Conservation (phyloP, 176 grass and related monocot species). For the bread wheat (Triticum aestivum) region IWGSC_CS_RefSeq_v2.1 NC_057803.1:71228142-71228641, state of each 20-base stretch:
- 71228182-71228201: slow-evolving; percentile 49
- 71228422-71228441: neutral
- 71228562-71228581: neutral
- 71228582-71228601: neutral
- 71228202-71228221: neutral
- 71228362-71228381: neutral
- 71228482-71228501: neutral
- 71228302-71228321: slow-evolving; percentile 16
- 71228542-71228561: neutral
- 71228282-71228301: neutral
- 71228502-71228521: neutral
- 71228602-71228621: neutral
- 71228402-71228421: slow-evolving; percentile 14
- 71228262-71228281: neutral
- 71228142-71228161: slow-evolving; percentile 57
- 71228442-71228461: neutral
- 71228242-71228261: neutral
- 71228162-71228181: slow-evolving; percentile 66
- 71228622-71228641: neutral
- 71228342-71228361: neutral
- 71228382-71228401: neutral
- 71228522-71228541: neutral
- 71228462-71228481: neutral
- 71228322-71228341: neutral
- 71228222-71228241: slow-evolving; percentile 1